These are phyloP conservation scores for Leishmania major DNA, from an alignment of 208 protist genomes.

Conservation along the genomic window DNA sequence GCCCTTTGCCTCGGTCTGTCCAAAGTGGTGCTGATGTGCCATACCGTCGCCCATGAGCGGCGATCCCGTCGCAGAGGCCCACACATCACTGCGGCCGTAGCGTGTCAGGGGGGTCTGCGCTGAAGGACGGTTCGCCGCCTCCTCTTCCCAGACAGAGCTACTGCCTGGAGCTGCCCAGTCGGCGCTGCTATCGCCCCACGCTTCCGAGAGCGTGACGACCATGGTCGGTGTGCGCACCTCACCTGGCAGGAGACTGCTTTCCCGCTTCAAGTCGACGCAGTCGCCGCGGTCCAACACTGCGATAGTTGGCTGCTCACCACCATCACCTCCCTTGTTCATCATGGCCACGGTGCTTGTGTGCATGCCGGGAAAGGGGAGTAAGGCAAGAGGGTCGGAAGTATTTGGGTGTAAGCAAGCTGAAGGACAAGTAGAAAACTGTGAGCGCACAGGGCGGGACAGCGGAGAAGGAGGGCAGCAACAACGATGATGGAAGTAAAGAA, in stretches of 20 bases:
- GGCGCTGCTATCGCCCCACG: slow-evolving; percentile 31
- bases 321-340: neutral
- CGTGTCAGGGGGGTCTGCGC: slow-evolving; percentile 38
- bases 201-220: slow-evolving; percentile 31
- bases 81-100: slow-evolving; percentile 43
- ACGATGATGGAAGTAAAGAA: neutral
- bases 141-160: slow-evolving; percentile 53
- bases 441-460: too few relatives aligned
- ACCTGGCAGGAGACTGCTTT: slow-evolving; percentile 61
- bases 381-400: neutral
- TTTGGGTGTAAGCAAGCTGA: neutral
- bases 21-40: neutral
- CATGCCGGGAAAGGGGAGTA: neutral
- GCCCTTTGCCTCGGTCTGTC: neutral
- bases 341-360: neutral
- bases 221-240: slow-evolving; percentile 60
- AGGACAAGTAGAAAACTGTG: neutral
- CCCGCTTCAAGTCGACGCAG: slow-evolving; percentile 12
- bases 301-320: slow-evolving; percentile 3
- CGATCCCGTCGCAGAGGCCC: slow-evolving; percentile 32
- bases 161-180: slow-evolving; percentile 69
- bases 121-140: slow-evolving; percentile 20
- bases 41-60: slow-evolving; percentile 25
- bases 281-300: slow-evolving; percentile 22
- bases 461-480: neutral